These are phyloP conservation scores for Beauveria sp. DNA, from an alignment of 2,329 filamentous ascomycete species.

Conservation along the genomic window DNA sequence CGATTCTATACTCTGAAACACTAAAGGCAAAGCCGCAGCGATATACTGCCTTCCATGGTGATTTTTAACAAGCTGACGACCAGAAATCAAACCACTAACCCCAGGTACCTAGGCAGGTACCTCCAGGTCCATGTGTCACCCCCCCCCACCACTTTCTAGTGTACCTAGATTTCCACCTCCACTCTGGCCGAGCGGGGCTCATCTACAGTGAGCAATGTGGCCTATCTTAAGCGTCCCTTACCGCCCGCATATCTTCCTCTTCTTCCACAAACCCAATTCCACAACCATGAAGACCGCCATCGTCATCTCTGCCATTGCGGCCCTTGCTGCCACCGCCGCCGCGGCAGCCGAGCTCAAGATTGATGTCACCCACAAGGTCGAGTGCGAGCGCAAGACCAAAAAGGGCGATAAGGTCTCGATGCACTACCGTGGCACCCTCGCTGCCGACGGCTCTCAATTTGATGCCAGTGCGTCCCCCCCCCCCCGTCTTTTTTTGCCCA, in stretches of 20 bases:
- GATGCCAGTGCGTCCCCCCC: conserved; percentile 55
- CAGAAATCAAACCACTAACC: too few species aligned
- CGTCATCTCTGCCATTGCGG: conserved; percentile 43
- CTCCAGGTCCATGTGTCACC: too few species aligned
- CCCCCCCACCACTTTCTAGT: too few species aligned
- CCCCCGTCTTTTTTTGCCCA: background rate
- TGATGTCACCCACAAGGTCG: conserved; percentile 63
- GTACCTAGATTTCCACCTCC: too few species aligned
- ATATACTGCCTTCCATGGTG: too few species aligned
- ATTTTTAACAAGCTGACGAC: too few species aligned
- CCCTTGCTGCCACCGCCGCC: conserved; percentile 41
- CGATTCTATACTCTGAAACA: too few species aligned
- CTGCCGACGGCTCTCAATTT: conserved; percentile 67
- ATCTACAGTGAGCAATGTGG: too few species aligned
- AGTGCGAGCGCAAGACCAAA: conserved; percentile 71
- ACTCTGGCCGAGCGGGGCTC: too few species aligned
- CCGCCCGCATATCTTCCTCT: background rate
- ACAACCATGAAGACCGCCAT: conserved; percentile 40
- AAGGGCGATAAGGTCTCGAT: conserved; percentile 75
- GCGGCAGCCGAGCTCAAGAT: conserved; percentile 62
- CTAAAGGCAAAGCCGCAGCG: too few species aligned
- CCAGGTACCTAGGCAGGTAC: too few species aligned
- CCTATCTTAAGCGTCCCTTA: too few species aligned
- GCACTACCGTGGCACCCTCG: conserved; percentile 81
- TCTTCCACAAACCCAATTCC: background rate